Evolutionary conservation across 306 rosid genomes (phyloP).

Genomic region (Vigna hirtella): DNA sequence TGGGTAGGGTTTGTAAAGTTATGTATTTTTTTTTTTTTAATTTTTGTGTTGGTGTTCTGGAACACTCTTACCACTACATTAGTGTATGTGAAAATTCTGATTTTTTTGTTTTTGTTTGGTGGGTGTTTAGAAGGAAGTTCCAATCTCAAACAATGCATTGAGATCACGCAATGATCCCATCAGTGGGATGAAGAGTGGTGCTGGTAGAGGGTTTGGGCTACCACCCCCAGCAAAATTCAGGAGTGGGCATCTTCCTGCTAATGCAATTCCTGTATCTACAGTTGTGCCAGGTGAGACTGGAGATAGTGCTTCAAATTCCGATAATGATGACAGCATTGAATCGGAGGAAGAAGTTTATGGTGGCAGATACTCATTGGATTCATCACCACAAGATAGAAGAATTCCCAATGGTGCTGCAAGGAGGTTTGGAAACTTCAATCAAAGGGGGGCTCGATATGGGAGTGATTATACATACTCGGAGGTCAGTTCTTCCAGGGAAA

Average conservation of each 20-base stretch:
- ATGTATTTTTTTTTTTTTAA: constrained; percentile 16
- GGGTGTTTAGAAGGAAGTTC: constrained; percentile 62
- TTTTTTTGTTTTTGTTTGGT: neutral
- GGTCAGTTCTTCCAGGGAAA: constrained; percentile 93
- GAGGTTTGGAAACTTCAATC: constrained; percentile 54
- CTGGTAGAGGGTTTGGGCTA: constrained; percentile 73
- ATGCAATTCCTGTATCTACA: constrained; percentile 62
- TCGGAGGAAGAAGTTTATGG: constrained; percentile 79
- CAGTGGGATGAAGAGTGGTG: constrained; percentile 53
- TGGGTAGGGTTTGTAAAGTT: constrained; percentile 15
- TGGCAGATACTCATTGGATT: constrained; percentile 80
- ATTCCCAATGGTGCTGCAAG: constrained; percentile 50
- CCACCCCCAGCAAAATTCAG: constrained; percentile 90
- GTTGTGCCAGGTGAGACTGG: constrained; percentile 49
- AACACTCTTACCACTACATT: neutral
- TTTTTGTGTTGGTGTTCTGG: constrained; percentile 37
- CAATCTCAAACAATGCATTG: constrained; percentile 53
- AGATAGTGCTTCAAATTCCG: constrained; percentile 73
- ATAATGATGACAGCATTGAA: constrained; percentile 64
- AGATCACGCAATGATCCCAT: constrained; percentile 72
- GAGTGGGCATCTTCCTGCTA: constrained; percentile 85
- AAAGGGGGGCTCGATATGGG: constrained; percentile 52
- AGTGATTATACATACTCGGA: constrained; percentile 83
- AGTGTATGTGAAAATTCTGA: constrained; percentile 25
- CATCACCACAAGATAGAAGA: constrained; percentile 75